Percentiles rank a stretch among this genome's conserved stretches.
Evolutionary conservation across 2,329 filamentous ascomycete genomes (phyloP).

Genomic region (Paraconiothyrium brasiliense): DNA sequence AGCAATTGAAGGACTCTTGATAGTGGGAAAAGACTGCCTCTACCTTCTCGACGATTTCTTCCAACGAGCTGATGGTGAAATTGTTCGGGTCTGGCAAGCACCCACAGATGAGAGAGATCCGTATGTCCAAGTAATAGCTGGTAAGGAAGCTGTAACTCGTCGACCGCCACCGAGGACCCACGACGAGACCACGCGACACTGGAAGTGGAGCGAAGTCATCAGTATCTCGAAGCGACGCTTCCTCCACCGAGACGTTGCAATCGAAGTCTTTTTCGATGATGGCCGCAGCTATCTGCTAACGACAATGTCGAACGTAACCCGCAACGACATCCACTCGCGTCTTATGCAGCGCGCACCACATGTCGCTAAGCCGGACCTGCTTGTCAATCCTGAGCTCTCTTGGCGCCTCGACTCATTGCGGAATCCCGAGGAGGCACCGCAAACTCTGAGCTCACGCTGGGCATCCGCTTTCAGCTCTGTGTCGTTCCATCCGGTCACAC

Average conservation of each 20-base stretch:
- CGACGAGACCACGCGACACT: slow-evolving; percentile 82
- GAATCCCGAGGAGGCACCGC: slow-evolving; percentile 69
- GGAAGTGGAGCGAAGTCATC: slow-evolving; percentile 94
- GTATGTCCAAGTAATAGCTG: slow-evolving; percentile 92
- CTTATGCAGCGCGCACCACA: slow-evolving; percentile 83
- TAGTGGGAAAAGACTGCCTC: slow-evolving; percentile 88
- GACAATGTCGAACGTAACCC: slow-evolving; percentile 74
- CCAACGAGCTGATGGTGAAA: slow-evolving; percentile 92
- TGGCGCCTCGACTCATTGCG: slow-evolving; percentile 91
- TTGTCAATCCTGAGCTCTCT: slow-evolving; percentile 82
- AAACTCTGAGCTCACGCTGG: slow-evolving; percentile 84
- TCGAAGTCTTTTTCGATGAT: slow-evolving; percentile 98
- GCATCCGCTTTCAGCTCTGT: slow-evolving; percentile 89
- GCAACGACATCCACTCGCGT: slow-evolving; percentile 83
- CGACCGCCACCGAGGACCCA: slow-evolving; percentile 42
- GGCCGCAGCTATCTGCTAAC: slow-evolving; percentile 94
- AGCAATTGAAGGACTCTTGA: slow-evolving; percentile 90
- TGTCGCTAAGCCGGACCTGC: slow-evolving; percentile 72
- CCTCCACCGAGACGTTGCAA: slow-evolving; percentile 90
- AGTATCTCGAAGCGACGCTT: slow-evolving; percentile 96
- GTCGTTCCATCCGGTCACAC: slow-evolving; percentile 83
- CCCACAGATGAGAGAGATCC: slow-evolving; percentile 91
- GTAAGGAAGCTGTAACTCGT: slow-evolving; percentile 70
- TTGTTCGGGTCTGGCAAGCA: slow-evolving; percentile 95
- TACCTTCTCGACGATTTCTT: slow-evolving; percentile 98